Evolutionary conservation across 2,329 filamentous ascomycete species (phyloP), one percentile per base, ranked within the genome.

Genomic region (Talaromyces sp.): DNA sequence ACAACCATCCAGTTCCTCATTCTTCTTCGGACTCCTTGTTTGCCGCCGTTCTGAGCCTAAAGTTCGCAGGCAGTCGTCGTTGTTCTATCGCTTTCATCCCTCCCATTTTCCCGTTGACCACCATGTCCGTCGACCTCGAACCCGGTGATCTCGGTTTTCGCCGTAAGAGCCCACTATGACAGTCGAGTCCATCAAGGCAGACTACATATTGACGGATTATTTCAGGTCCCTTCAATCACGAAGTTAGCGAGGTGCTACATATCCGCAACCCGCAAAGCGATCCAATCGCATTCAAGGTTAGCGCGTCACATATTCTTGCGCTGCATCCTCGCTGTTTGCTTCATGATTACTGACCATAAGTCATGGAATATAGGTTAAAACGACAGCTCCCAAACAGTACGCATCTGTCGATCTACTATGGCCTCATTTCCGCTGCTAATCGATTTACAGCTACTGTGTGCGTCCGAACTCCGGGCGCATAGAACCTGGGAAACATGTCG

Each of bases 341-440:
- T 61, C 60, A 58, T 60, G 35, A 25, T 39, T 15, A 52, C 48
- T 52, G 13, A 52, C 19, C n/a, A 7, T 19, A n/a, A 17, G 36
- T 2, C 4, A 8, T 6, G 9, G 61, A 25, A 59, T 41, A 35
- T 67, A 96, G 91, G 94, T 99, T 76, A 99, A 99, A 86, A 99
- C 94, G 51, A 99, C 94, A 63, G 94, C 94, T 52, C 94, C 94
- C 35, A 97, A 97, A 79, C 94, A 97, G 93, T 99, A 89, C 71
- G 88, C 76, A 61, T 53, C 33, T 56, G 58, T 68, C 61, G 58
- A 62, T 57, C 60, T 40, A 56, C 53, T 9, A 33, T 28, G 13
- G 51, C 35, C 31, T 51, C 39, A 51, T 35, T 41, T 28, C 19
- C 46, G 41, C 28, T 46, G 35, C 60, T 63, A 58, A 63, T 65